phyloP scores from a whole-genome alignment of 164 flowering plant genomes.

The Berberis vulgaris region DNA sequence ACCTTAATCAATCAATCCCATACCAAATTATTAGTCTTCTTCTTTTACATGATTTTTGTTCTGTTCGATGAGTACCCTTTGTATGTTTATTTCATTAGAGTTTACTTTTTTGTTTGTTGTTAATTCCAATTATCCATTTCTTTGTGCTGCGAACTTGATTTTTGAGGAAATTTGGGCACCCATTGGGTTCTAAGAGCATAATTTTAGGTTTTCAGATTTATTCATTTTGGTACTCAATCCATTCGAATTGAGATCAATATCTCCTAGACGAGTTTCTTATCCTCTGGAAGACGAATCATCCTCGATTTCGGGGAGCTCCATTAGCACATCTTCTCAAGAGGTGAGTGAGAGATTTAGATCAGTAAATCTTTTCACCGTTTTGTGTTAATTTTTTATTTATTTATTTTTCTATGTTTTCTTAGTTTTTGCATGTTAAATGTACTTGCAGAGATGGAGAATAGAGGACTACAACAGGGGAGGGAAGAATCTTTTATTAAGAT shows the following conservation, averaged over 20 bases:
- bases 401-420: background rate
- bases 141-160: background rate
- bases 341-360: slow-evolving; percentile 14
- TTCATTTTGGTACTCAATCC: too few relatives aligned
- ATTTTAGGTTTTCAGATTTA: background rate
- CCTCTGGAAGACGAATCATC: slow-evolving; percentile 34
- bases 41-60: too few relatives aligned
- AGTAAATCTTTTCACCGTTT: background rate
- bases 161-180: background rate
- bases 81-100: too few relatives aligned
- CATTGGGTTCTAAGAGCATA: background rate
- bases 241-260: slow-evolving; percentile 15
- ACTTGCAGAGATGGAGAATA: slow-evolving; percentile 35
- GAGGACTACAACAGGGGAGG: slow-evolving; percentile 30
- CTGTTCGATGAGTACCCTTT: too few relatives aligned
- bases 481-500: slow-evolving; percentile 59
- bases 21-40: too few relatives aligned
- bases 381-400: background rate
- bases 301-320: background rate
- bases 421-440: background rate
- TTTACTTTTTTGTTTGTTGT: background rate
- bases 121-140: background rate
- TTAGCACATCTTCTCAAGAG: slow-evolving; percentile 61
- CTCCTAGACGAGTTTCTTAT: background rate
- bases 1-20: too few relatives aligned